Base-by-base conservation (phyloP, 495 filamentous ascomycete species). In the Thozetella sp. region DNA sequence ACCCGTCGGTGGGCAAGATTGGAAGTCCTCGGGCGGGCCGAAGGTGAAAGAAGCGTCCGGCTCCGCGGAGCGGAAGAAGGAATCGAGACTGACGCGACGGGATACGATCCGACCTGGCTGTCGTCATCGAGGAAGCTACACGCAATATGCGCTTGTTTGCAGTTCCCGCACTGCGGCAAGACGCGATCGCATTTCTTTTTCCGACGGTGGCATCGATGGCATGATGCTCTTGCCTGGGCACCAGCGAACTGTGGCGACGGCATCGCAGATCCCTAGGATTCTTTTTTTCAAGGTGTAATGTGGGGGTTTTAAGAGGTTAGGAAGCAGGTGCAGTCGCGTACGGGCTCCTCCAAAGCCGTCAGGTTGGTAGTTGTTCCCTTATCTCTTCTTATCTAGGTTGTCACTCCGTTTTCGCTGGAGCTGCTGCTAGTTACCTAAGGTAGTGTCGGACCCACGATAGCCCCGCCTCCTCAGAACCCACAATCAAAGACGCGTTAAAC, bases 121-220 rank as follows among this genome's bases (percentile, higher is more conserved):
- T 74, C 69, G 54, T 72, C 71, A 46, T 74, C 69, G 10, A 72
- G 59, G 58, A 74, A 76, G 55, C 74, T 76, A 51, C 74, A 76
- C 22, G 62, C 20, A 19, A 74, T 61, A 54, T 70, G 65, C 3
- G 74, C 74, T 27, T 61, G 65, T 20, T 55, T 56, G 61, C 74
- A 76, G 12, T 68, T 69, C 15, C 68, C 62, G 37, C 74, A 76
- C 52, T 72, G 64, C 0, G 74, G 74, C 2, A 76, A 55, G 2
- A 57, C 56, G 27, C 67, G 72, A 57, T 76, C 71, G 52, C 74
- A 76, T 22, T 72, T 70, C 60, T 76, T 76, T 59, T 76, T 76
- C 10, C 74, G 50, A 27, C 67, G 67, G 58, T 76, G 69, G 40
- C 74, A 76, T 15, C 74, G 62, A 22, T 69, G 68, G 57, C 74